Evolutionary conservation across 148 eudicot species (phyloP).

Genomic region (Rhododendron griersonianum): DNA sequence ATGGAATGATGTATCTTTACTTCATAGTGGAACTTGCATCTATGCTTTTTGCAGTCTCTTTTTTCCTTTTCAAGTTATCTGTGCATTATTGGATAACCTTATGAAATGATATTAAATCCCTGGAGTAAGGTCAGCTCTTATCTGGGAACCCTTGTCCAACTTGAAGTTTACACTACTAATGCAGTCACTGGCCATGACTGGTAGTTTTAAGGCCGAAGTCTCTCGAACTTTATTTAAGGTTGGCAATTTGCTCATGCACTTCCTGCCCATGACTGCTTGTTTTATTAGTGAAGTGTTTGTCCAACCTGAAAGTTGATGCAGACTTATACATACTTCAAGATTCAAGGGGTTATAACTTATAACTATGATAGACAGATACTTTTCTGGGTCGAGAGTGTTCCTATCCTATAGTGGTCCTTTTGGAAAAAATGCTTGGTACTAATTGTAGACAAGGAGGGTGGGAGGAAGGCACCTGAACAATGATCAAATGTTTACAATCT

Average conservation of each 20-base stretch:
- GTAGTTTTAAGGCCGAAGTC: not conserved
- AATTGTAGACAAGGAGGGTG: not conserved
- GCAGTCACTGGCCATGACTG: not conserved
- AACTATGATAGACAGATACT: not conserved
- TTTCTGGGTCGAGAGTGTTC: not conserved
- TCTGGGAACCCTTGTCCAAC: not conserved
- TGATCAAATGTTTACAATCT: not conserved
- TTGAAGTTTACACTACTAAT: not conserved
- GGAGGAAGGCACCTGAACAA: not conserved
- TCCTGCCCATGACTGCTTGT: not conserved
- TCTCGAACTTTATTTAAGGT: not conserved
- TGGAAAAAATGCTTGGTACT: not conserved
- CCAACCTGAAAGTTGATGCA: not conserved
- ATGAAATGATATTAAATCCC: not conserved
- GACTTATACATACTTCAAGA: not conserved
- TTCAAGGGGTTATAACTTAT: not conserved
- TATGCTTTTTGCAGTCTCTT: not conserved
- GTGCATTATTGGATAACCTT: not conserved
- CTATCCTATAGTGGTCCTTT: not conserved
- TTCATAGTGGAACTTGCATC: slow-evolving; percentile 14
- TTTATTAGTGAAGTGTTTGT: not conserved
- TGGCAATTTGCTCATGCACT: not conserved
- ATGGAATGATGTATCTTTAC: slow-evolving; percentile 1
- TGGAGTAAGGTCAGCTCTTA: not conserved
- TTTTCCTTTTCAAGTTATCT: not conserved